Evolutionary conservation across 2,329 filamentous ascomycete species (phyloP).

Genomic region (Cordyceps cateniannulata): DNA sequence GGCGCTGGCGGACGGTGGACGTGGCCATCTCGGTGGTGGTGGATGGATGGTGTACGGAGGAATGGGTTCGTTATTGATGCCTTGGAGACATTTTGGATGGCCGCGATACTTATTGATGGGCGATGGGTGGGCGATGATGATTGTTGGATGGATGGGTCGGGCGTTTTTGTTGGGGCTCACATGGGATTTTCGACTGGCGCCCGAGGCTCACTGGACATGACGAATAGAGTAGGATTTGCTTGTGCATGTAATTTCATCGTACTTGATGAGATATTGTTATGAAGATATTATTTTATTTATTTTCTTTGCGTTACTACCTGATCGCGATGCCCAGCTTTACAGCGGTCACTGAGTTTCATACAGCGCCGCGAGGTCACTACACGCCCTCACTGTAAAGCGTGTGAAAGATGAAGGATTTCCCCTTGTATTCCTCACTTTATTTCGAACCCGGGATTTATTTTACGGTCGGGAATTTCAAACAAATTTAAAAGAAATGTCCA

Average conservation of each 20-base stretch:
- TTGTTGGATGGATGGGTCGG: slow-evolving; percentile 8
- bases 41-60: not conserved
- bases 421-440: not conserved
- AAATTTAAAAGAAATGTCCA: not conserved
- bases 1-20: slow-evolving; percentile 11
- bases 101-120: not conserved
- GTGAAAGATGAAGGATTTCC: not conserved
- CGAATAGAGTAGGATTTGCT: not conserved
- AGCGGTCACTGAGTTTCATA: not conserved
- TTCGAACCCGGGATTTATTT: not conserved
- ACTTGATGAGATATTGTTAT: too few relatives aligned
- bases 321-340: too few relatives aligned
- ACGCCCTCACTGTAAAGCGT: not conserved
- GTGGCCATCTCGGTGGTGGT: not conserved
- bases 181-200: slow-evolving; percentile 21
- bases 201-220: slow-evolving; percentile 18
- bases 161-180: slow-evolving; percentile 26
- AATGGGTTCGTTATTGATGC: not conserved
- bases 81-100: not conserved
- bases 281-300: not conserved
- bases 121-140: not conserved
- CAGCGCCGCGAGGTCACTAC: not conserved
- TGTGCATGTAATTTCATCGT: too few relatives aligned
- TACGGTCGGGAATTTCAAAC: not conserved
- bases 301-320: too few relatives aligned